A percentile compares a stretch with the other conserved stretches of the same genome.
These are phyloP conservation scores for Leucosporidium yakuticum DNA, from an alignment of 768 basidiomycete genomes.

Conservation along the genomic window DNA sequence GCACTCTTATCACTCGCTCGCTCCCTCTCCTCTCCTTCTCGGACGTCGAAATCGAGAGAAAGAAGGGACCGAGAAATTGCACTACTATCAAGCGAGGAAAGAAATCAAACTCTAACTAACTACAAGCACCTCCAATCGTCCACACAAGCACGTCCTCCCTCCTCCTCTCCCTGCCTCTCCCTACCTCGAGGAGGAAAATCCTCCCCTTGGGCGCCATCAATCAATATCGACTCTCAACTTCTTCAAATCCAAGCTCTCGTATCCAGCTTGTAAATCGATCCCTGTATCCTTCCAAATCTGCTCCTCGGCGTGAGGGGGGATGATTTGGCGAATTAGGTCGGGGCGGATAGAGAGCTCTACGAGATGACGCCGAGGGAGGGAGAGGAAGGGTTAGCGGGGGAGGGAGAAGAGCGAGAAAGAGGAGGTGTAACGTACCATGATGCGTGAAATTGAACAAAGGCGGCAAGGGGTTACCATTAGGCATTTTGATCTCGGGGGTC, in stretches of 20 bases:
- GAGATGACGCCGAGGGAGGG: too few species aligned
- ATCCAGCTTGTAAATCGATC: conserved; percentile 50
- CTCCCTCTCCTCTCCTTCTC: too few species aligned
- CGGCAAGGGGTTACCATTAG: conserved; percentile 90
- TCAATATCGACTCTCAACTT: conserved; percentile 8
- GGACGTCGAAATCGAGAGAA: too few species aligned
- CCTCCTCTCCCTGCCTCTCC: too few species aligned
- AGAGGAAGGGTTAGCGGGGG: background rate
- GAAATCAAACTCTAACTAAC: too few species aligned
- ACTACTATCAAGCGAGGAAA: too few species aligned
- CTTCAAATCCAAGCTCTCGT: conserved; percentile 59
- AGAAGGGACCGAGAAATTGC: too few species aligned
- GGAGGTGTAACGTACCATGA: conserved; percentile 61
- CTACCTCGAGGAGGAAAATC: too few species aligned
- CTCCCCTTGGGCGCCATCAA: too few species aligned
- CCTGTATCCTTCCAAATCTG: conserved; percentile 69
- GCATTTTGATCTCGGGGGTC: conserved; percentile 54
- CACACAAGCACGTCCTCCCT: too few species aligned
- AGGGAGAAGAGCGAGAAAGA: background rate
- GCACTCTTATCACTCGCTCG: too few species aligned
- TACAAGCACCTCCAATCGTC: too few species aligned
- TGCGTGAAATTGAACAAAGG: conserved; percentile 85
- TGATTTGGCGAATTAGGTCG: conserved; percentile 80
- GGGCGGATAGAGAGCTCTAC: conserved; percentile 92
- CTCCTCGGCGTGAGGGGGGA: conserved; percentile 78